Percentiles rank a stretch among this genome's conserved stretches.
Evolutionary conservation across 257 asterid species (phyloP).

Genomic region (Lantana camara): DNA sequence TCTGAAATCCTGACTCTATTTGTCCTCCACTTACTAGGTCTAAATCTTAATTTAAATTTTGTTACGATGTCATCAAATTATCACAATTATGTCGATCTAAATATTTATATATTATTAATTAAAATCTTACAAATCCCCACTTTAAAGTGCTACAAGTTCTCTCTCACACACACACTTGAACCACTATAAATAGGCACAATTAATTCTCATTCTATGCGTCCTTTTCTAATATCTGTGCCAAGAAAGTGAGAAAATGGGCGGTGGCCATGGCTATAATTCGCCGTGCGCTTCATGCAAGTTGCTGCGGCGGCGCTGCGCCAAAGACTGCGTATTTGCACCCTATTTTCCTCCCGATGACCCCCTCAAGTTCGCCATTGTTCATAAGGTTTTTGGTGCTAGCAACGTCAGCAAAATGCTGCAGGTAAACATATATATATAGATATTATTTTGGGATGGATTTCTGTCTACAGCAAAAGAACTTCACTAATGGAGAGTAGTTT

Average conservation of each 20-base stretch:
- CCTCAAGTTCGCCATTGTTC: constrained; percentile 69
- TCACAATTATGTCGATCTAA: too few relatives aligned
- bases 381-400: constrained; percentile 73
- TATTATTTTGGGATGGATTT: too few relatives aligned
- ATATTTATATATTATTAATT: too few relatives aligned
- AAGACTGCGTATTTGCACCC: constrained; percentile 66
- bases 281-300: constrained; percentile 78
- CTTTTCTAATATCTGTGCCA: not conserved
- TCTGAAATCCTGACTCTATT: too few relatives aligned
- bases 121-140: too few relatives aligned
- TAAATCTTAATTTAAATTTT: too few relatives aligned
- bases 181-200: constrained; percentile 36
- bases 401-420: constrained; percentile 71
- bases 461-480: too few relatives aligned
- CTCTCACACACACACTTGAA: constrained; percentile 14
- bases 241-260: not conserved
- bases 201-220: constrained; percentile 8
- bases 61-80: too few relatives aligned
- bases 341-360: constrained; percentile 67
- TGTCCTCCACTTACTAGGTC: too few relatives aligned
- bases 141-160: too few relatives aligned
- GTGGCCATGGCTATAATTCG: constrained; percentile 51
- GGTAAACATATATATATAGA: constrained; percentile 29
- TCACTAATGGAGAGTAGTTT: too few relatives aligned
- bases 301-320: constrained; percentile 67